Evolutionary conservation across 2,329 filamentous ascomycete genomes (phyloP).

Genomic region (Botrytis sinoallii): DNA sequence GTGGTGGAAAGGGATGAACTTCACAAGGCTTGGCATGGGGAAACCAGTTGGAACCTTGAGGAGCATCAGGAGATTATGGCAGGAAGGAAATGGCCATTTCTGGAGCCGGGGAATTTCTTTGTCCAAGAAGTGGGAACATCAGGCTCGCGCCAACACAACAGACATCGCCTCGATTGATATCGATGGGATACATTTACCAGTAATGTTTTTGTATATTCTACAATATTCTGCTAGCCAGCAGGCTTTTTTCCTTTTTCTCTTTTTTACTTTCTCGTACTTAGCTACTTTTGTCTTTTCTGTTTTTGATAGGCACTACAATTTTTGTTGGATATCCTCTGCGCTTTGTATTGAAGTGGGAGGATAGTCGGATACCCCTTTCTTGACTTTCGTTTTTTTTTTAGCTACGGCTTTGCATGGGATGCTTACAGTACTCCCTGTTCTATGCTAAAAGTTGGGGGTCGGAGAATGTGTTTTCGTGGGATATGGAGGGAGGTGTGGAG

Average conservation of each 20-base stretch:
- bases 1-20: conserved; percentile 1
- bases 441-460: background rate
- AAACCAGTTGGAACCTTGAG: background rate
- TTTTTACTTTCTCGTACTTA: background rate
- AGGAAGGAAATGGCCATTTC: background rate
- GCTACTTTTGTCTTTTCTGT: background rate
- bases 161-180: background rate
- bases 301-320: background rate
- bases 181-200: background rate
- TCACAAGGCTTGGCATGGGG: conserved; percentile 2
- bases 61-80: background rate
- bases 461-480: background rate
- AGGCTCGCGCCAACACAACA: conserved; percentile 4
- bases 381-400: background rate
- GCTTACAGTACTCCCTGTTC: conserved; percentile 1
- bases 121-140: background rate
- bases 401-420: background rate
- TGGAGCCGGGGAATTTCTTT: background rate
- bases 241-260: background rate
- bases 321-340: conserved; percentile 5
- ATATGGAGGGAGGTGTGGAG: too few relatives aligned
- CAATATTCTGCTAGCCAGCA: background rate
- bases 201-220: conserved; percentile 10
- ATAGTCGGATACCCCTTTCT: conserved; percentile 9
- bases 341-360: background rate